Conservation (phyloP, 805 yeast genomes). For the Candida argentea region DNA sequence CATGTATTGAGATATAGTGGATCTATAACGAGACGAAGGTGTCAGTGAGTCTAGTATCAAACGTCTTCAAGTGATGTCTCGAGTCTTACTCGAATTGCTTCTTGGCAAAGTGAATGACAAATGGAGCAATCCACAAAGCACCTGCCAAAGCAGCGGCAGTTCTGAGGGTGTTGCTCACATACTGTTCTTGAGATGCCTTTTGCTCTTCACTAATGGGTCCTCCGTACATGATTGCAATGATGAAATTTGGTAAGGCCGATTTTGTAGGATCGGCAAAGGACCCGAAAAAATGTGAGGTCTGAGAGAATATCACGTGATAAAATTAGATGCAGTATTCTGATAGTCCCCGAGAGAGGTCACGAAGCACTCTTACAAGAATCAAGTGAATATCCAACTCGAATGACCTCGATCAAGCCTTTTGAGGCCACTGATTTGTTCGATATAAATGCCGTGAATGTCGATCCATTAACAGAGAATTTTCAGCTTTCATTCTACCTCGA, state of each 20-base stretch:
- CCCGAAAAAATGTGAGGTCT: background rate
- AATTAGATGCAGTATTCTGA: background rate
- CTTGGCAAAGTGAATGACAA: constrained; percentile 42
- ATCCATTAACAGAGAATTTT: constrained; percentile 87
- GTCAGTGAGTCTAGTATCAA: too few relatives aligned
- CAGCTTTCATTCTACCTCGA: constrained; percentile 75
- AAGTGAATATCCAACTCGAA: constrained; percentile 14
- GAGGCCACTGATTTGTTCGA: constrained; percentile 75
- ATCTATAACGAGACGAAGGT: background rate
- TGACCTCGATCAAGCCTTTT: constrained; percentile 87
- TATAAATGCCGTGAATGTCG: constrained; percentile 69
- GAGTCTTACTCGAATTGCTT: constrained; percentile 34
- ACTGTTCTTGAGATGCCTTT: constrained; percentile 55
- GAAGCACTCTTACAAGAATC: too few relatives aligned
- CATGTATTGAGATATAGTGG: constrained; percentile 1
- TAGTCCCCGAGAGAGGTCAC: too few relatives aligned
- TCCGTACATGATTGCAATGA: constrained; percentile 26
- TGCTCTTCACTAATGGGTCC: constrained; percentile 56
- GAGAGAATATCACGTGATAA: background rate
- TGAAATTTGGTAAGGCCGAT: background rate
- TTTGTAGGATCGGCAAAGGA: background rate
- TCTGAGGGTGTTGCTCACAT: constrained; percentile 47
- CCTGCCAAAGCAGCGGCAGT: constrained; percentile 56
- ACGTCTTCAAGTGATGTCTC: constrained; percentile 1
- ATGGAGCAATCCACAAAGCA: constrained; percentile 52